These are phyloP conservation scores for Mitragyna speciosa DNA, from an alignment of 257 asterid species.

Conservation along the genomic window DNA sequence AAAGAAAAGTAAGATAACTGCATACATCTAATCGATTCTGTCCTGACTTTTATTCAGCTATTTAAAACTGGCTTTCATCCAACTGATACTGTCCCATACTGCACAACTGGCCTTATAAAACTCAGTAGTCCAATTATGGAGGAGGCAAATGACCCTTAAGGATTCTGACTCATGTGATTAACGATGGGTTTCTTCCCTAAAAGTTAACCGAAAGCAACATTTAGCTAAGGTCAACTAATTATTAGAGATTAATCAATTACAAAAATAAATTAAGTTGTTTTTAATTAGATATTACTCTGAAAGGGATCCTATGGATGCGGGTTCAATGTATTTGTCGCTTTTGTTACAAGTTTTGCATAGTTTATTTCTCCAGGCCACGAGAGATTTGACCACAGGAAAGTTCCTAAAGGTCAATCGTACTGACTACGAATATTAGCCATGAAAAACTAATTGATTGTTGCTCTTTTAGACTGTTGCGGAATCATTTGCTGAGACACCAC, in stretches of 20 bases:
- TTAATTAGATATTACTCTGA: constrained; percentile 6
- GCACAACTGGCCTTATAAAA: background rate
- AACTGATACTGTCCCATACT: background rate
- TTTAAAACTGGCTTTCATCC: background rate
- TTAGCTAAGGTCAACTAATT: constrained; percentile 10
- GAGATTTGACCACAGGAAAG: background rate
- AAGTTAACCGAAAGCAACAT: background rate
- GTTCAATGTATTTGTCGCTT: constrained; percentile 20
- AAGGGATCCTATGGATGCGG: constrained; percentile 4
- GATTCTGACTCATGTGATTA: background rate
- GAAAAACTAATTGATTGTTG: background rate
- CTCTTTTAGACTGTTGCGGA: background rate
- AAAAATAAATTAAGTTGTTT: constrained; percentile 1
- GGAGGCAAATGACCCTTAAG: background rate
- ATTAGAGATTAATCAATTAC: background rate
- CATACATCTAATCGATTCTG: background rate
- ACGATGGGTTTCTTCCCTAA: background rate
- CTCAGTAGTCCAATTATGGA: background rate
- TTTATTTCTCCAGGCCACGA: background rate
- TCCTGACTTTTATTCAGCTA: background rate
- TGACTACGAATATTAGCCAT: background rate
- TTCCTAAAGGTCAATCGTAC: background rate
- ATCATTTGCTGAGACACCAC: background rate
- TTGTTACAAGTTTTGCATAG: background rate
- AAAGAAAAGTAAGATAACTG: background rate